Evolutionary conservation across 257 asterid genomes (phyloP), one percentile per base, ranked within the genome.

Genomic region (Solanum sejunctum): DNA sequence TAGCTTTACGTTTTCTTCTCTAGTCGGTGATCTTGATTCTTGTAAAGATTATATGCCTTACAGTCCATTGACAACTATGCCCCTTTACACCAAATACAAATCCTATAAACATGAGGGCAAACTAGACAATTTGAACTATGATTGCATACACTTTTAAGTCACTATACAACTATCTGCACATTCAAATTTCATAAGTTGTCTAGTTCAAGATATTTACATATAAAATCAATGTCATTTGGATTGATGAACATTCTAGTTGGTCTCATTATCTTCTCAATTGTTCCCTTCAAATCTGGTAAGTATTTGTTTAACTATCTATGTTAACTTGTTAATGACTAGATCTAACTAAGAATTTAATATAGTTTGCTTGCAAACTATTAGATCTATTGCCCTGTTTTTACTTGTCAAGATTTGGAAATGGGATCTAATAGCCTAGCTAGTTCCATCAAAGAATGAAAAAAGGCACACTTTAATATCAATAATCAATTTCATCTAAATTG

Each of bases 251-350:
- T 88, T 86, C 83, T 89, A 3, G 55, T 92, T 71, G 7, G 87
- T 70, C 85, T 89, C 23, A 54, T 89, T 89, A 84, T 92, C 82
- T 72, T 92, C 70, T 81, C 89, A 15, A 73, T 84, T n/a, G 2
- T 88, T 39, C 80, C 84, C 4, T 92, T 57, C 2, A 85, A 85
- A 79, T 88, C 93, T 2, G 94, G 97, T 92, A 89, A 63, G 9
- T 43, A 12, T 26, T 56, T 18, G 41, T 32, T 32, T 32, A 45
- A 32, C 52, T 26, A 70, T 21, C 56, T 78, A 39, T 45, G 6
- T 66, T 20, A 9, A 72, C 80, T 43, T 72, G 57, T 72, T 72
- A 69, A 7, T 73, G 41, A 15, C 7, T 23, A 75, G 45, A 23
- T 75, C 61, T 49, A 49, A 12, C 32, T 12, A 69, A 69, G 51